Evolutionary conservation across 192 early-diverging fungal genomes (phyloP), one percentile per base, ranked within the genome.

Genomic region (Backusella macrospora): DNA sequence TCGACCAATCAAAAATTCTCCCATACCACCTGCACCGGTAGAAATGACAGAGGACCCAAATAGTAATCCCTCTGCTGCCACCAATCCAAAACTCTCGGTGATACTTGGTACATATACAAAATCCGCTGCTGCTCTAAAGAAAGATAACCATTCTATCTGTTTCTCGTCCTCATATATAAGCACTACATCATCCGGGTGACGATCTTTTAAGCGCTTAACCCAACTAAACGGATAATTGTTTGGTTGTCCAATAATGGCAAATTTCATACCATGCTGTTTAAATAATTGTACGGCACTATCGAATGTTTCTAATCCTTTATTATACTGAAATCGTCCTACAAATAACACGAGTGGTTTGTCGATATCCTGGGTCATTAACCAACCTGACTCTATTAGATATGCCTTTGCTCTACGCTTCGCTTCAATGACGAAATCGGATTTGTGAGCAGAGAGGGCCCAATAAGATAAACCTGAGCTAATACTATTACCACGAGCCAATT

Each of bases 291-390:
- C 62, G 6, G 84, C 84, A 1, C 66, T 69, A 8, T 65, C 47
- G 55, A 88, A 88, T 62, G 77, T 83, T 23, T 82, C 84, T 10
- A 86, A 74, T 0, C 87, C 87, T 71, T 88, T 86, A 76, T 86
- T 88, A 70, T 86, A 86, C 71, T 88, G 84, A 72, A 88, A 87
- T 12, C 84, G 79, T 21, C 87, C 87, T 38, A 88, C 77, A 69
- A 77, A 88, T 29, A 88, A 73, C 10, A 87, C 79, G 6, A 88
- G 45, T 4, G 82, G 82, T 18, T 80, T 66, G 12, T 48, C 68
- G 6, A 82, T 39, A 68, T 88, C 87, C 1, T 79, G 39, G n/a
- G 73, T 52, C 1, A 62, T 65, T 42, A 88, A 72, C 0, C 82
- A 21, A 1, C 76, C 78, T 7, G 83, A 74, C 18, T 71, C 76